Conservation (phyloP, 306 rosid genomes). For the Cucurbita ficifolia region DNA sequence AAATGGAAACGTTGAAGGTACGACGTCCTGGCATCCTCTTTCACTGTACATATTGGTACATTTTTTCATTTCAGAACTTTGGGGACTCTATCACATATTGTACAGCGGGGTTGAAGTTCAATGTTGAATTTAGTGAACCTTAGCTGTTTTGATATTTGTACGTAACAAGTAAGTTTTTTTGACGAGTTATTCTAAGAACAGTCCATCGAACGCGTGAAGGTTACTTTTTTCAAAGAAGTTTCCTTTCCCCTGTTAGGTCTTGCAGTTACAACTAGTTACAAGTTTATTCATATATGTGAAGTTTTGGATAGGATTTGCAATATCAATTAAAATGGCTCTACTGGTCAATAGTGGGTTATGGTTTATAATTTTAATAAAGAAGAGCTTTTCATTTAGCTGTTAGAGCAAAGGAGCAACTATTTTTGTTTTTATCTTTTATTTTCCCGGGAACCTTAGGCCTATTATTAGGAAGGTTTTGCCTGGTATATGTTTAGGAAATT, state of each 20-base stretch:
- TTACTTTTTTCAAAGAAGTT: not conserved
- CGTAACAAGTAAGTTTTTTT: not conserved
- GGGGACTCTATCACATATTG: not conserved
- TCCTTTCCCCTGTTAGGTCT: not conserved
- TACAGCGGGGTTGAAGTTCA: not conserved
- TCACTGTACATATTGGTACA: not conserved
- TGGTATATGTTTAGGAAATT: not conserved
- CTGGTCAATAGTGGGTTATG: not conserved
- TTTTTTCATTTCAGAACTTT: not conserved
- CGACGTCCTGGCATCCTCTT: not conserved
- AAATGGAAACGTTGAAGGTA: conserved; percentile 86
- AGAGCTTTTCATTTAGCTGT: not conserved
- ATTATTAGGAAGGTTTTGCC: not conserved
- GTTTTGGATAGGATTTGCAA: not conserved
- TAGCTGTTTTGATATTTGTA: not conserved
- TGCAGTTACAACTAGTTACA: not conserved
- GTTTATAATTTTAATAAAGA: not conserved
- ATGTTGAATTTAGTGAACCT: not conserved
- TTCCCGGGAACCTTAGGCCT: not conserved
- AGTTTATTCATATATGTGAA: not conserved
- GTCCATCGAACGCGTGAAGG: not conserved
- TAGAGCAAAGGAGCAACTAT: not conserved
- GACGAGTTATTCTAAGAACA: not conserved
- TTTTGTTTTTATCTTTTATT: not conserved
- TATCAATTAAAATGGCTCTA: not conserved